A percentile compares a stretch with the other conserved stretches of the same genome.
These are phyloP conservation scores for Fusarium heterosporum DNA, from an alignment of 2,329 filamentous ascomycete species.

Conservation along the genomic window DNA sequence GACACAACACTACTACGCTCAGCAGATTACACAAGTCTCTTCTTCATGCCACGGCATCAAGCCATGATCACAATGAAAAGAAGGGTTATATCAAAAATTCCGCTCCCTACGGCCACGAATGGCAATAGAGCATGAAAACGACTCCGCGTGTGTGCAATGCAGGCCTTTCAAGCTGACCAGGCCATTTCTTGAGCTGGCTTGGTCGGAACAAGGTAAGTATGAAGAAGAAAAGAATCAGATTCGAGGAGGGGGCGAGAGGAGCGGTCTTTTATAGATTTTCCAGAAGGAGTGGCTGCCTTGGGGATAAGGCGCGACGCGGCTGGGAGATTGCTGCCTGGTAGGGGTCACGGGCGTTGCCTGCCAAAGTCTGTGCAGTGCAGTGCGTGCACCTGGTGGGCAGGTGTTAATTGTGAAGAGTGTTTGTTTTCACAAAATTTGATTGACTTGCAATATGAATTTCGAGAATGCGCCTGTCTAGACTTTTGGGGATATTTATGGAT, in stretches of 20 bases:
- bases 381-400: background rate
- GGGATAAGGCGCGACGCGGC: slow-evolving; percentile 17
- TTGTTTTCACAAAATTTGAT: slow-evolving; percentile 5
- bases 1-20: no score
- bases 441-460: background rate
- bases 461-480: background rate
- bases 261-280: slow-evolving; percentile 51
- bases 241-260: slow-evolving; percentile 4
- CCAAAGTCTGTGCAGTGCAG: slow-evolving; percentile 1
- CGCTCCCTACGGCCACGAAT: slow-evolving; percentile 66
- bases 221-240: slow-evolving; percentile 56
- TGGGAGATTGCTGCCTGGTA: slow-evolving; percentile 20
- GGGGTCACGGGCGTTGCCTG: slow-evolving; percentile 1
- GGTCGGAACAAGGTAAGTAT: slow-evolving; percentile 66
- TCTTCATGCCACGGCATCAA: slow-evolving; percentile 58
- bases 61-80: slow-evolving; percentile 61
- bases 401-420: background rate
- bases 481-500: background rate
- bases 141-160: slow-evolving; percentile 68
- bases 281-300: slow-evolving; percentile 12
- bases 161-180: slow-evolving; percentile 60
- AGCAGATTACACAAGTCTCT: slow-evolving; percentile 43
- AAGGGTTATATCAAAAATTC: slow-evolving; percentile 62
- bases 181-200: slow-evolving; percentile 60
- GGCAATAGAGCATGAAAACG: slow-evolving; percentile 61